phyloP scores from a whole-genome alignment of 2,329 filamentous ascomycete species.

The Alternaria tenuissima region DNA sequence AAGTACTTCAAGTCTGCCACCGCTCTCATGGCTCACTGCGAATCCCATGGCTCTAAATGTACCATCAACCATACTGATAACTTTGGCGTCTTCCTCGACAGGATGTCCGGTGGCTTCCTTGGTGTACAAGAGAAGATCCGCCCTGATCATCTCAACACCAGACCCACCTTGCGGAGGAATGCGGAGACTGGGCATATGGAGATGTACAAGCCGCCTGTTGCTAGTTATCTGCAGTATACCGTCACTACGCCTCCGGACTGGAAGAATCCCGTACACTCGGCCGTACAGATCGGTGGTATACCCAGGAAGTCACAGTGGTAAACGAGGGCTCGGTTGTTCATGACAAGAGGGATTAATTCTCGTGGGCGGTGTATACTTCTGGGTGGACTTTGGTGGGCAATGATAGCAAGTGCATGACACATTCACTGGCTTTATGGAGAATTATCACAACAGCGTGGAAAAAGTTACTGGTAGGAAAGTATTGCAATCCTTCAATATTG shows the following conservation, averaged over 20 bases:
- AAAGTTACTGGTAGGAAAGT: not conserved
- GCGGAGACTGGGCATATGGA: conserved; percentile 32
- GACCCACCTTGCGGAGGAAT: conserved; percentile 26
- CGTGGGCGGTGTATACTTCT: not conserved
- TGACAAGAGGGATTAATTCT: not conserved
- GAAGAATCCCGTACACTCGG: conserved; percentile 31
- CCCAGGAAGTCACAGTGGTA: conserved; percentile 10
- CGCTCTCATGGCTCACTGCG: conserved; percentile 53
- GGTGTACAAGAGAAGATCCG: conserved; percentile 41
- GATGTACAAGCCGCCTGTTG: conserved; percentile 35
- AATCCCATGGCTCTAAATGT: conserved; percentile 43
- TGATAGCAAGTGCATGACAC: not conserved
- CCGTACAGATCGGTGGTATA: conserved; percentile 25
- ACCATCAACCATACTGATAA: conserved; percentile 48
- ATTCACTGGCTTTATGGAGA: not conserved
- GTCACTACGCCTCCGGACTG: conserved; percentile 43
- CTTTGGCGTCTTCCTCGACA: conserved; percentile 49
- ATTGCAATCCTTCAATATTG: not conserved
- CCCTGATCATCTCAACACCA: conserved; percentile 43
- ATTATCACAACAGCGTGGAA: not conserved
- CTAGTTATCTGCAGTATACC: conserved; percentile 43
- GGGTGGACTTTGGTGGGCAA: not conserved
- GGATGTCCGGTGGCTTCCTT: conserved; percentile 55
- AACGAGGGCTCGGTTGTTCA: not conserved
- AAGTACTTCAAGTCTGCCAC: conserved; percentile 52